Evolutionary conservation across 805 yeast genomes (phyloP).

Genomic region (Millerozyma miso): DNA sequence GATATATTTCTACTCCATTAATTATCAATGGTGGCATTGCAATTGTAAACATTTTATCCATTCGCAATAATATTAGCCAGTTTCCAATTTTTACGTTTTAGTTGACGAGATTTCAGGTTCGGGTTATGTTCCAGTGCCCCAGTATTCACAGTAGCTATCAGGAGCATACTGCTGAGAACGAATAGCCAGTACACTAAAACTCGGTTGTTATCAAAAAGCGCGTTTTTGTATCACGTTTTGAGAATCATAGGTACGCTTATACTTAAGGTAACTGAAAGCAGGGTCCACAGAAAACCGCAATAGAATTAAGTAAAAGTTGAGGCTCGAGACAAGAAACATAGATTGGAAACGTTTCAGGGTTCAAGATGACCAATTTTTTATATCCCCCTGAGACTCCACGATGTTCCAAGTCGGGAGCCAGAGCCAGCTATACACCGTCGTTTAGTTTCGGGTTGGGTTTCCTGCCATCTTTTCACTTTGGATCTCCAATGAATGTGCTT

Average conservation of each 20-base stretch:
- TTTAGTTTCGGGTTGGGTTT: conserved; percentile 37
- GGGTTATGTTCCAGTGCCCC: no score
- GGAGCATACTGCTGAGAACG: no score
- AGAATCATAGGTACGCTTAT: background rate
- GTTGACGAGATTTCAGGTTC: no score
- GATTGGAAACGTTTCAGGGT: background rate
- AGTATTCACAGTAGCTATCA: no score
- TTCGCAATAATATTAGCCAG: no score
- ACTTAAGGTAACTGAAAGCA: background rate
- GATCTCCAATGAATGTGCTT: conserved; percentile 28
- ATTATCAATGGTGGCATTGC: no score
- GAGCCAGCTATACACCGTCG: conserved; percentile 23
- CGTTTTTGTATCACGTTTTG: conserved; percentile 2
- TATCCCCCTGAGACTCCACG: conserved; percentile 15
- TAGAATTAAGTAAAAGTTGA: background rate
- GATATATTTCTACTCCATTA: no score
- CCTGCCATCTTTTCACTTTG: conserved; percentile 41
- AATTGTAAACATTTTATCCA: no score
- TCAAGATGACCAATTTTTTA: conserved; percentile 1
- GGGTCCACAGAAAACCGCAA: background rate
- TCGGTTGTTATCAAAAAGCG: background rate
- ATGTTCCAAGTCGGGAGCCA: conserved; percentile 5
- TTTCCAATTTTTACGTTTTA: no score
- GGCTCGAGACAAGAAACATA: background rate
- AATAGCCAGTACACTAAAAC: background rate